Base-by-base conservation (phyloP, 495 filamentous ascomycete species). In the Penicillium pancosmium region DNA sequence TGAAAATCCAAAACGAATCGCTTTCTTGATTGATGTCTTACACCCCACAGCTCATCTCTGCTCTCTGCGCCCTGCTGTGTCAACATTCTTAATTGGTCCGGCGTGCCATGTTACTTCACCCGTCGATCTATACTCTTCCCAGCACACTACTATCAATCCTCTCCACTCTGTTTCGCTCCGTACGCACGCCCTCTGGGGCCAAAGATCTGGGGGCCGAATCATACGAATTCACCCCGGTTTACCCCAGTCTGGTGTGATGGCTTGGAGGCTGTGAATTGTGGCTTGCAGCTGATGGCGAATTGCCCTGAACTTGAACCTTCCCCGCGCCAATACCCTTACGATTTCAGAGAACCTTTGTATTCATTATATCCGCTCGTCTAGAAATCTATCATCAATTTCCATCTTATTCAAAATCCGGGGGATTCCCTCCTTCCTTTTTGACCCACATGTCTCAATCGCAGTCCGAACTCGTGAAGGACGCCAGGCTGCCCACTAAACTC, bases 391-490 rank as follows among this genome's bases (percentile, higher is more conserved):
- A 27, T 27, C 15, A 13, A 48, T 35, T 54, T 31, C 38, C 5
- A 27, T 25, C 40, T 33, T 2, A 55, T 10, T 33, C 16, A 25
- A n/a, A 34, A 41, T 18, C 25, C 15, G 53, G 53, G 50, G 21
- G 35, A 49, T 4, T 19, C 16, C 41, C 43, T 46, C 18, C 5
- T 31, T 31, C 6, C 6, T 11, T 13, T 11, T 5, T 50, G 40
- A 52, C 49, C 55, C 56, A 55, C 50, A 63, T 63, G 63, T 60
- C 56, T 23, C 59, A 60, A 54, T 60, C 56, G 43, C 59, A 60
- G 50, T 61, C 63, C 3, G 63, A 62, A 34, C 60, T 66, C n/a
- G 59, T 62, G 18, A 55, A 54, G 23, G 63, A 62, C 56, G 51
- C 63, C 41, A 62, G 54, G 36, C 50, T 66, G 25, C 40, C 49